A percentile compares a stretch with the other conserved stretches of the same genome.
Conservation (phyloP, 2,329 filamentous ascomycete genomes). For the Paracorniculantispora psalliotae region DNA sequence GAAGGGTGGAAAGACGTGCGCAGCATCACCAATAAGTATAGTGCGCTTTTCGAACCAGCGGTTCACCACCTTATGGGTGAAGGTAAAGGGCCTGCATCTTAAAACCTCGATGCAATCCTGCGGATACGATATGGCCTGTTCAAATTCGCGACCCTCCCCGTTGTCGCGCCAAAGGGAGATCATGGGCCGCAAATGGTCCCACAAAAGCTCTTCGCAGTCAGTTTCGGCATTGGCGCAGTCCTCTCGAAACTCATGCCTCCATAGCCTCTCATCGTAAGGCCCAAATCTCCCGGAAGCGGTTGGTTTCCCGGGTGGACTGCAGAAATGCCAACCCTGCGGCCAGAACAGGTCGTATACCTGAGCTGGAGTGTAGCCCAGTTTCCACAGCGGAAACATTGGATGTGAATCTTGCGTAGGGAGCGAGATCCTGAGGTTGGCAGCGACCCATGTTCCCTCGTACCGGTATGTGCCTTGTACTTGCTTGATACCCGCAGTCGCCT, state of each 20-base stretch:
- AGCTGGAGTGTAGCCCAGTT: slow-evolving; percentile 38
- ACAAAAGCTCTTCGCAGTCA: slow-evolving; percentile 24
- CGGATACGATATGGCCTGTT: slow-evolving; percentile 28
- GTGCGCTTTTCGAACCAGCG: slow-evolving; percentile 38
- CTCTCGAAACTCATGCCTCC: slow-evolving; percentile 35
- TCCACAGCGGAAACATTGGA: slow-evolving; percentile 44
- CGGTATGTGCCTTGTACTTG: slow-evolving; percentile 27
- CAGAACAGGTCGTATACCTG: slow-evolving; percentile 45
- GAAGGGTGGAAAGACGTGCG: slow-evolving; percentile 48
- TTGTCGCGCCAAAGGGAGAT: neutral
- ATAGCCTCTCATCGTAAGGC: slow-evolving; percentile 33
- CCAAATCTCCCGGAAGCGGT: slow-evolving; percentile 42
- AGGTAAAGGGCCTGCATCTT: slow-evolving; percentile 37
- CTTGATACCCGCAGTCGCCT: slow-evolving; percentile 32
- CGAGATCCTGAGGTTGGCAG: slow-evolving; percentile 39
- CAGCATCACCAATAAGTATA: slow-evolving; percentile 43
- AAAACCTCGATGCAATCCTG: slow-evolving; percentile 41
- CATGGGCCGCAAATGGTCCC: slow-evolving; percentile 22
- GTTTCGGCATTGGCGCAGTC: slow-evolving; percentile 17
- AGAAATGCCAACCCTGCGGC: slow-evolving; percentile 39
- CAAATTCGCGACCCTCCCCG: slow-evolving; percentile 9
- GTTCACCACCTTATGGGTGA: slow-evolving; percentile 41
- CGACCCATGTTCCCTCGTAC: slow-evolving; percentile 42
- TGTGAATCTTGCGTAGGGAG: slow-evolving; percentile 40
- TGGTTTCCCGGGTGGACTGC: slow-evolving; percentile 36